Percentiles rank a stretch among this genome's conserved stretches.
Evolutionary conservation across 148 eudicot genomes (phyloP).

Genomic region (Diospyros kaki): DNA sequence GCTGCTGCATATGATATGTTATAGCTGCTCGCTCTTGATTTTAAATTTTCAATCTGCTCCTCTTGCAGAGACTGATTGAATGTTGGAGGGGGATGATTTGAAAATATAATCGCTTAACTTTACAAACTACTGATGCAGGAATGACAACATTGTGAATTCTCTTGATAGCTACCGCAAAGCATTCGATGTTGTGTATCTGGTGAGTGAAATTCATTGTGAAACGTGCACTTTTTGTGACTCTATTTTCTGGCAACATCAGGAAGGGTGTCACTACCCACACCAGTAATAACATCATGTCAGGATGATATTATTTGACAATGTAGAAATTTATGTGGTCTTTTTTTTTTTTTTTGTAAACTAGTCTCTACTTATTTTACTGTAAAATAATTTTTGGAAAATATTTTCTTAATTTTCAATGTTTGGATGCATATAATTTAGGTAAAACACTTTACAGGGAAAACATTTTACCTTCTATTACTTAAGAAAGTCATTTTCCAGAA

Average conservation of each 20-base stretch:
- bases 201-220: conserved; percentile 26
- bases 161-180: conserved; percentile 64
- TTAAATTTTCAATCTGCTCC: neutral
- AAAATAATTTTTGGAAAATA: too few relatives aligned
- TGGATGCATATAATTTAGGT: too few relatives aligned
- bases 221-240: neutral
- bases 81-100: neutral
- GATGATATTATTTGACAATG: neutral
- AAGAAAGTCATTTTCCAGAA: too few relatives aligned
- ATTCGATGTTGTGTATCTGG: conserved; percentile 78
- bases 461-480: too few relatives aligned
- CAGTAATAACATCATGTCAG: neutral
- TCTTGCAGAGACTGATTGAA: neutral
- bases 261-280: neutral
- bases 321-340: too few relatives aligned
- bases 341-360: too few relatives aligned
- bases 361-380: too few relatives aligned
- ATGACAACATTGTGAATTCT: conserved; percentile 66
- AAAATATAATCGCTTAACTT: neutral
- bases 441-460: too few relatives aligned
- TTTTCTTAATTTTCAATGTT: too few relatives aligned
- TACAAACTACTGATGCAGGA: conserved; percentile 43
- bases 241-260: neutral
- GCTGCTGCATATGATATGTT: neutral
- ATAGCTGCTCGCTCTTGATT: neutral